Conservation (phyloP, 2,329 filamentous ascomycete species). For the Aquanectria penicillioides region DNA sequence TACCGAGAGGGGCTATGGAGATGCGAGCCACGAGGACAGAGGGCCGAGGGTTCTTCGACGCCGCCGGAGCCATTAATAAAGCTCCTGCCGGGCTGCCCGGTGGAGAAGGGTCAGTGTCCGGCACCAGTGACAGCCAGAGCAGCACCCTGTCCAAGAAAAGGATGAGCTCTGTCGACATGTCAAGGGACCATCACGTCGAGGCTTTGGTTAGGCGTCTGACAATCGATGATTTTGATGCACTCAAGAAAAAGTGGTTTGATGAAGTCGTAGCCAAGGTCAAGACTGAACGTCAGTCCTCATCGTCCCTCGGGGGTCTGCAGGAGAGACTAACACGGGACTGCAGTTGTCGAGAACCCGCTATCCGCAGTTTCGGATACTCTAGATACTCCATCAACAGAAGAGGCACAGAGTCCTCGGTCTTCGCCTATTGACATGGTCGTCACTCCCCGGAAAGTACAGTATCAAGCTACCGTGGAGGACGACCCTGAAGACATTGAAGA, state of each 20-base stretch:
- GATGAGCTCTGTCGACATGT: conserved; percentile 35
- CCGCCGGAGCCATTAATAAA: conserved; percentile 30
- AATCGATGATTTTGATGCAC: conserved; percentile 41
- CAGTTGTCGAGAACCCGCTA: conserved; percentile 33
- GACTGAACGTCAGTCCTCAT: conserved; percentile 36
- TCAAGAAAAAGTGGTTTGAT: conserved; percentile 39
- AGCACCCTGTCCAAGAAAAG: conserved; percentile 25
- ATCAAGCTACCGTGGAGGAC: conserved; percentile 35
- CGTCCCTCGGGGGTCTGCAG: not conserved
- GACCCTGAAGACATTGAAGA: conserved; percentile 22
- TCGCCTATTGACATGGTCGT: conserved; percentile 12
- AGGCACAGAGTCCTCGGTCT: conserved; percentile 31
- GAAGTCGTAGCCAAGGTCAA: conserved; percentile 41
- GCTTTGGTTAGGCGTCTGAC: conserved; percentile 36
- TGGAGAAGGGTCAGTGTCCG: conserved; percentile 27
- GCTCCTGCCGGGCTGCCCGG: conserved; percentile 7
- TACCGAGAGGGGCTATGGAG: conserved; percentile 22
- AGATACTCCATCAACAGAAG: conserved; percentile 36
- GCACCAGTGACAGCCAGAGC: conserved; percentile 20
- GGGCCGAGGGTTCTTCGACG: conserved; percentile 19
- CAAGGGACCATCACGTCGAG: conserved; percentile 40
- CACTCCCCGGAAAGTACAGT: conserved; percentile 5
- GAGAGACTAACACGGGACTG: not conserved
- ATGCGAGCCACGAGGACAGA: not conserved
- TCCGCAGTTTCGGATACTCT: not conserved